phyloP scores from a whole-genome alignment of 768 basidiomycete species.

The Hericium alpestre region DNA sequence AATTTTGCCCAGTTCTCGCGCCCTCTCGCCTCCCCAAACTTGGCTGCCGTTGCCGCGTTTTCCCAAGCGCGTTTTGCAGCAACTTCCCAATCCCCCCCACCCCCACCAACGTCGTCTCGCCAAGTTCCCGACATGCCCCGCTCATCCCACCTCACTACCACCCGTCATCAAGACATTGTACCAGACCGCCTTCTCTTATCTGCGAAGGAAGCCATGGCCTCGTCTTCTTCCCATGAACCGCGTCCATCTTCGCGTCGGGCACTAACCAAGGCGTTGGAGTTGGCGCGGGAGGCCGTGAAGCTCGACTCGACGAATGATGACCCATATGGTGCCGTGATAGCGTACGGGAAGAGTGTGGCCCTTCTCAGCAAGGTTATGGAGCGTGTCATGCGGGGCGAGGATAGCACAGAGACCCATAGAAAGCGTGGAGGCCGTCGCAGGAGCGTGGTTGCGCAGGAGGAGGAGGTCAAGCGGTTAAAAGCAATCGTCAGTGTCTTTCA shows the following conservation, averaged over 20 bases:
- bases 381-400: constrained; percentile 76
- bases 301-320: constrained; percentile 84
- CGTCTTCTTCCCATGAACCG: constrained; percentile 34
- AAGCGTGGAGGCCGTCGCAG: constrained; percentile 52
- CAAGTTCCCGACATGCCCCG: constrained; percentile 49
- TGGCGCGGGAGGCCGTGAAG: constrained; percentile 83
- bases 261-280: constrained; percentile 73
- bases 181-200: constrained; percentile 35
- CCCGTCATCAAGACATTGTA: constrained; percentile 27
- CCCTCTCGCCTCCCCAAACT: constrained; percentile 12
- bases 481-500: constrained; percentile 61
- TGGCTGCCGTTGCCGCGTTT: constrained; percentile 52
- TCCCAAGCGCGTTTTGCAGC: constrained; percentile 38
- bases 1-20: constrained; percentile 11
- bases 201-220: constrained; percentile 29
- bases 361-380: constrained; percentile 90
- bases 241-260: constrained; percentile 77
- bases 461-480: constrained; percentile 77
- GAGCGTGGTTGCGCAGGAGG: constrained; percentile 82
- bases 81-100: constrained; percentile 15
- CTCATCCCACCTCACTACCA: constrained; percentile 25
- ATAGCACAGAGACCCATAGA: constrained; percentile 55
- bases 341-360: constrained; percentile 79
- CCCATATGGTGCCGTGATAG: constrained; percentile 79
- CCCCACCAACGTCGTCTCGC: constrained; percentile 30